Evolutionary conservation across 1,139 yeast genomes (phyloP), one percentile per base, ranked within the genome.

Genomic region (Kodamaea sp.): DNA sequence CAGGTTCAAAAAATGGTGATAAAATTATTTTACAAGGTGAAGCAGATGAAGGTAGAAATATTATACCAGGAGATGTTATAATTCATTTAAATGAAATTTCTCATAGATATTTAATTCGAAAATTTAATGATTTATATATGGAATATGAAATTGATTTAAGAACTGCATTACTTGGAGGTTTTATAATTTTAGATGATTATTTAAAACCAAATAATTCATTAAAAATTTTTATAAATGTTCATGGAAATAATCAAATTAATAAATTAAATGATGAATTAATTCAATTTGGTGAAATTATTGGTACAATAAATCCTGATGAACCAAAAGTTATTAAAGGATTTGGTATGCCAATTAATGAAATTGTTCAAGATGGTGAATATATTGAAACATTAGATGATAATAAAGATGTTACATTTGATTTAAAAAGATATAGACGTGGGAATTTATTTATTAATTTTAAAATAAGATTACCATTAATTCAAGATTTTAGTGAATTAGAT

Each of bases 1-100:
- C 81, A 3, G 88, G 88, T 1, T 63, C 76, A 28, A 57, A 57
- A 33, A 57, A 72, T 37, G 80, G 81, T 1, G 78, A 78, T 44
- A 62, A 65, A 37, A 70, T 81, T 20, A 60, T 78, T 1, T 57
- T 81, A 12, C 65, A 70, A 20, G 77, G 80, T 2, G 82, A 77
- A 47, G 85, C 81, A 0, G 89, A 83, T 49, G 84, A 81, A 53
- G 83, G 81, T 0, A 60, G 73, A 27, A 69, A 72, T 45, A 62
- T 78, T 2, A 60, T 73, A 1, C 85, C 89, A 0, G 90, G 90
- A 2, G 86, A 83, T 54, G 81, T 83, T 7, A 61, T 81, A 2
- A 73, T 83, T 5, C 5, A 55, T 67, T 46, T 70, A 32, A 55
- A 58, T 12, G 69, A 70, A 46, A 46, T 52, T 1, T 50, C 58